phyloP scores from a whole-genome alignment of 306 rosid species.

The Malus asiatica region DNA sequence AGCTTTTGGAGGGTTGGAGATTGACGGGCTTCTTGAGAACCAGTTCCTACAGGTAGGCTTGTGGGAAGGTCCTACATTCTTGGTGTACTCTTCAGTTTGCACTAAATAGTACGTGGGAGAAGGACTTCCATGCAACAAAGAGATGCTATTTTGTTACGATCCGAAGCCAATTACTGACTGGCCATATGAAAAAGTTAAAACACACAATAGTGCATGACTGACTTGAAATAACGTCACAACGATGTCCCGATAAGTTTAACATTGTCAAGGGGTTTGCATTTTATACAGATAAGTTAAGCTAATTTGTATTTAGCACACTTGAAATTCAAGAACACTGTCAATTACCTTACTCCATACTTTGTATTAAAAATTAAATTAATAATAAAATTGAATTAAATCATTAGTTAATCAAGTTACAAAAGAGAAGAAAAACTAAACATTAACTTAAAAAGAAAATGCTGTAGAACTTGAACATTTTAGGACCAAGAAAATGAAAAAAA shows the following conservation, averaged over 20 bases:
- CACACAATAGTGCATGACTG: not conserved
- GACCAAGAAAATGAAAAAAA: not conserved
- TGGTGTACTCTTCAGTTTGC: not conserved
- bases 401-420: not conserved
- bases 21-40: not conserved
- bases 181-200: not conserved
- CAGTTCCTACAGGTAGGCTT: slow-evolving; percentile 1
- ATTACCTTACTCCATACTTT: not conserved
- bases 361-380: not conserved
- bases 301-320: too few relatives aligned
- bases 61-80: slow-evolving; percentile 4
- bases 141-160: too few relatives aligned
- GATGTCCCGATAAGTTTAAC: too few relatives aligned
- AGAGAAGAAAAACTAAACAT: not conserved
- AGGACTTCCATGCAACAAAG: not conserved
- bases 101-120: not conserved
- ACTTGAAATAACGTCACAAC: not conserved
- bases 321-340: not conserved
- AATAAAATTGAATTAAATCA: not conserved
- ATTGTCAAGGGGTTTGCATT: too few relatives aligned
- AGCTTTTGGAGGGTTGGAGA: not conserved
- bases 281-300: too few relatives aligned
- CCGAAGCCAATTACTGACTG: not conserved
- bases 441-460: not conserved
- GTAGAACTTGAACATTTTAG: too few relatives aligned